phyloP scores from a whole-genome alignment of 1,284 basidiomycete genomes.

The Tremellales sp. region DNA sequence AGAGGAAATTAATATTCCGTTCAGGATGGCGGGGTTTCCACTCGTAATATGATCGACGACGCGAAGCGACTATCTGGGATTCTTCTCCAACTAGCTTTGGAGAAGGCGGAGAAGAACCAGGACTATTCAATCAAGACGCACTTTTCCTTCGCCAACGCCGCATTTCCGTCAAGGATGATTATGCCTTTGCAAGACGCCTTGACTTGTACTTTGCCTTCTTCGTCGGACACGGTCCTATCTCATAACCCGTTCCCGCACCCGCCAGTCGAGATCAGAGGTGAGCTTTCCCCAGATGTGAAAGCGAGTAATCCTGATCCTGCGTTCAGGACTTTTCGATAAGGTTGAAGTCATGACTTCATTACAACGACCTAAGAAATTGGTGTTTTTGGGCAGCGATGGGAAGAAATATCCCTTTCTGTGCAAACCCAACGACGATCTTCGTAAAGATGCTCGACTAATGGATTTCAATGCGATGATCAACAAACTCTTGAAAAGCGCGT shows the following conservation, averaged over 20 bases:
- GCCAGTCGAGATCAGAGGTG: conserved; percentile 73
- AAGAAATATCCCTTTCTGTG: conserved; percentile 86
- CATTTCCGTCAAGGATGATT: conserved; percentile 66
- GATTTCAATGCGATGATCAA: conserved; percentile 99
- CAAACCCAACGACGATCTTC: conserved; percentile 95
- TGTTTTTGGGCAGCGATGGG: conserved; percentile 78
- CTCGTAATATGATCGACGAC: conserved; percentile 28
- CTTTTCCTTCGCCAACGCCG: conserved; percentile 60
- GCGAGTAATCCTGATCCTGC: background rate
- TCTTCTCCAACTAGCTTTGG: conserved; percentile 40
- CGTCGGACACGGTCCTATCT: conserved; percentile 57
- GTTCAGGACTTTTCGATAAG: conserved; percentile 76
- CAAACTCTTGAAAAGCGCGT: conserved; percentile 89
- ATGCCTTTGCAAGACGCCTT: conserved; percentile 92
- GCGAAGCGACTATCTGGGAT: conserved; percentile 30
- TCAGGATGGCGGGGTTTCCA: conserved; percentile 1
- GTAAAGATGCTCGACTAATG: conserved; percentile 97
- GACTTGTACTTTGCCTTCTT: conserved; percentile 77
- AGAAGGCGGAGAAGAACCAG: conserved; percentile 38
- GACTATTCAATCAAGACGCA: conserved; percentile 43
- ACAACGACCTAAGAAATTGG: conserved; percentile 88
- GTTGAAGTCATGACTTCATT: conserved; percentile 91
- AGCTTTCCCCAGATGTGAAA: conserved; percentile 17
- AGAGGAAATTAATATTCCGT: conserved; percentile 1
- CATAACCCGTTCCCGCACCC: conserved; percentile 80